Evolutionary conservation across 2,329 filamentous ascomycete genomes (phyloP).

Genomic region (Ambrosiella beaveri): DNA sequence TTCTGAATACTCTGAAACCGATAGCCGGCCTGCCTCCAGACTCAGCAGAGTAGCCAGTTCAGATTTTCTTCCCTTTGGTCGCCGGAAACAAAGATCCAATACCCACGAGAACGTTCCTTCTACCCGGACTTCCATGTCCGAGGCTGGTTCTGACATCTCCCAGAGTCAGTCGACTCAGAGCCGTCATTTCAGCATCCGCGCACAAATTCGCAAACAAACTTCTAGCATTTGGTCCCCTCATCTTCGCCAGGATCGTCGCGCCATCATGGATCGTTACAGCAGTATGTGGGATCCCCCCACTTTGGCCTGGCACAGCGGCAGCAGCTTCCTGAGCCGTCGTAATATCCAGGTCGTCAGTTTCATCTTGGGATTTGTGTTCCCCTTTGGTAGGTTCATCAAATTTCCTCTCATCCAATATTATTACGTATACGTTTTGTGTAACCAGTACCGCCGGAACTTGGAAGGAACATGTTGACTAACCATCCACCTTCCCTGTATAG

Average conservation of each 20-base stretch:
- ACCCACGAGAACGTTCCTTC: constrained; percentile 24
- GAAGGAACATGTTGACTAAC: neutral
- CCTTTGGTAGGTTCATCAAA: constrained; percentile 37
- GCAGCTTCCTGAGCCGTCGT: constrained; percentile 43
- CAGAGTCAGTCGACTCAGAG: constrained; percentile 3
- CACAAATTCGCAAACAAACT: constrained; percentile 26
- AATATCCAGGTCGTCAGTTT: constrained; percentile 64
- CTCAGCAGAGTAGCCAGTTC: constrained; percentile 32
- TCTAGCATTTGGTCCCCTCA: constrained; percentile 60
- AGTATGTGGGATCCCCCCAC: constrained; percentile 58
- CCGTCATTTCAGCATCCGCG: constrained; percentile 10
- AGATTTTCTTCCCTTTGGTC: constrained; percentile 26
- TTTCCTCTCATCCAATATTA: constrained; percentile 10
- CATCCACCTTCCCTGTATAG: constrained; percentile 22
- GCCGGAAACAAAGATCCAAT: constrained; percentile 23
- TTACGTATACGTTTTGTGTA: constrained; percentile 10
- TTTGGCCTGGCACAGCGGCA: constrained; percentile 44
- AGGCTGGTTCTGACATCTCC: neutral
- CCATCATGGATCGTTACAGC: constrained; percentile 19
- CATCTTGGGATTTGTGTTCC: constrained; percentile 59
- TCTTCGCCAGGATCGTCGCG: constrained; percentile 44
- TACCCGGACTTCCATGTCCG: constrained; percentile 22
- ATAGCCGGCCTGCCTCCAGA: constrained; percentile 30
- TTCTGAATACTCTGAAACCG: constrained; percentile 29
- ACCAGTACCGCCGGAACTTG: neutral